Percentiles rank a stretch among this genome's conserved stretches.
These are phyloP conservation scores for Apiotrichum akiyoshidainum DNA, from an alignment of 1,284 basidiomycete genomes.

Conservation along the genomic window DNA sequence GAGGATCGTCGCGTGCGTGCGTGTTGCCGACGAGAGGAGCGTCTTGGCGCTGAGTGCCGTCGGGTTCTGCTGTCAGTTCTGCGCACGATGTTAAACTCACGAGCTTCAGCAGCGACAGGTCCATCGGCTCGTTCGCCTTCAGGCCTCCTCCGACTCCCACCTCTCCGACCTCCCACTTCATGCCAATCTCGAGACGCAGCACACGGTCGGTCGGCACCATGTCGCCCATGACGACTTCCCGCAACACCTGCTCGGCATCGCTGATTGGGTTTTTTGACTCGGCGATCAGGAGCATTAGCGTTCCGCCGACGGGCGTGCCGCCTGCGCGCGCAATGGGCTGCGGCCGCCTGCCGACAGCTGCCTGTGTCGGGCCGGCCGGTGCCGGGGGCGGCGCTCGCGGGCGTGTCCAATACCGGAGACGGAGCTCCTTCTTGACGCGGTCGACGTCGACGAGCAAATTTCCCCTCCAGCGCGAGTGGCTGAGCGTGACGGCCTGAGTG, in stretches of 20 bases:
- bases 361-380: constrained; percentile 15
- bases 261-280: constrained; percentile 21
- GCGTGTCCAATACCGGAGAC: constrained; percentile 39
- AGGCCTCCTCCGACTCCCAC: constrained; percentile 35
- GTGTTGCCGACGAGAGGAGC: constrained; percentile 30
- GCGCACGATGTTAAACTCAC: constrained; percentile 22
- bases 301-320: constrained; percentile 32
- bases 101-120: constrained; percentile 24
- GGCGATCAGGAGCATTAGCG: constrained; percentile 27
- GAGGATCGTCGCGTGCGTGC: constrained; percentile 38
- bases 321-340: constrained; percentile 10
- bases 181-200: constrained; percentile 26
- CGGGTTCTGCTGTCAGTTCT: constrained; percentile 26
- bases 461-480: constrained; percentile 35
- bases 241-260: constrained; percentile 23
- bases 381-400: constrained; percentile 19
- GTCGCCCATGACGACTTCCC: constrained; percentile 19
- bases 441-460: constrained; percentile 42
- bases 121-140: constrained; percentile 35
- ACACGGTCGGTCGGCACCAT: constrained; percentile 27
- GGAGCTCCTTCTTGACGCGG: constrained; percentile 29
- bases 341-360: constrained; percentile 24
- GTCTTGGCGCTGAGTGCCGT: constrained; percentile 31
- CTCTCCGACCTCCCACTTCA: constrained; percentile 45
- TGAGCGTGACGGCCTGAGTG: constrained; percentile 36